Evolutionary conservation across 2,329 filamentous ascomycete genomes (phyloP), one percentile per base, ranked within the genome.

Genomic region (Curvularia hawaiiensis): DNA sequence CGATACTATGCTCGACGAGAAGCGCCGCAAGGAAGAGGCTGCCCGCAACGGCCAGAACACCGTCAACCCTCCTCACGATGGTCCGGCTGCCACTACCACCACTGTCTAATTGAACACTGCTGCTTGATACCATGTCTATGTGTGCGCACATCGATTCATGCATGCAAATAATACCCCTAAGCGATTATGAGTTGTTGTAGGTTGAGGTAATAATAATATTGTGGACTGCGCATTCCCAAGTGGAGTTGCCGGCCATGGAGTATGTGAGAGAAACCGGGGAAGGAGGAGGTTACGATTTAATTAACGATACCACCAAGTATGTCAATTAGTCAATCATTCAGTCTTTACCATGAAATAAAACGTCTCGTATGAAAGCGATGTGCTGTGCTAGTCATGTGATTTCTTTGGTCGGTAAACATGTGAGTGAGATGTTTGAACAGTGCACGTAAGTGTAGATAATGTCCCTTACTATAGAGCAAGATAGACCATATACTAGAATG

Each of bases 1-100:
- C 51, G 78, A 79, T 56, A 55, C 56, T 7, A 18, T 61, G 2
- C 57, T 67, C 1, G 54, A 55, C 5, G 66, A 70, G 61, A 69
- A 69, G 66, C 71, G 52, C 11, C 20, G 24, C 24, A 35, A 50
- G 47, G 41, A 46, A 3, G 28, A 20, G 20, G 35, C 48, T 41
- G 26, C 35, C 3, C 41, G 33, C 41, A 45, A 52, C 18, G 56
- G 52, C 8, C 39, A 47, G 18, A 47, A 24, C 3, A 33, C 48
- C 14, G 52, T 49, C 28, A 55, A 47, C 31, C 30, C 30, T 11
- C 45, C 50, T 18, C 38, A 39, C 6, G 47, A 50, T 16, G 47
- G 47, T 10, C 47, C 47, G 22, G 47, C 47, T 20, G 22, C 22
- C 22, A 18, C 22, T 4, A 18, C 44, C n/a, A 28, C 44, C 31